A percentile compares a stretch with the other conserved stretches of the same genome.
These are phyloP conservation scores for Cryphonectria radicalis DNA, from an alignment of 2,329 filamentous ascomycete genomes.

Conservation along the genomic window DNA sequence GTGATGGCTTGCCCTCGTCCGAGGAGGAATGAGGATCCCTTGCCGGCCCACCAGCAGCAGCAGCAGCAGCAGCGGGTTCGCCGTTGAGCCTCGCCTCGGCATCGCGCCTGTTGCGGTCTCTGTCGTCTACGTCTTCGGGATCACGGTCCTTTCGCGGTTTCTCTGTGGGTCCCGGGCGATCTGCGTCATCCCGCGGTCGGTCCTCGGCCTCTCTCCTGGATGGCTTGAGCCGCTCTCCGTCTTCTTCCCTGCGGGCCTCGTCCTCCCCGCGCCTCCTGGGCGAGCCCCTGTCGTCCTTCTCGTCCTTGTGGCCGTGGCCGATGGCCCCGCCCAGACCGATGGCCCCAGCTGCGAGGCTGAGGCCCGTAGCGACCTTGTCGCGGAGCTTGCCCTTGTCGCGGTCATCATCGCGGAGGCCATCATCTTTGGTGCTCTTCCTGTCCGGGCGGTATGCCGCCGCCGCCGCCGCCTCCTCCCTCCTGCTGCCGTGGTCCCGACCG, in stretches of 20 bases:
- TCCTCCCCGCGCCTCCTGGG: constrained; percentile 37
- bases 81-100: constrained; percentile 44
- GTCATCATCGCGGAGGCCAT: constrained; percentile 40
- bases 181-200: constrained; percentile 30
- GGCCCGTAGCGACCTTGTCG: constrained; percentile 53
- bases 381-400: constrained; percentile 48
- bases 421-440: constrained; percentile 34
- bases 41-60: constrained; percentile 7
- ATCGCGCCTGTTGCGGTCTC: constrained; percentile 43
- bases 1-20: constrained; percentile 43
- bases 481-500: constrained; percentile 20
- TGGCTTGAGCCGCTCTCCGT: constrained; percentile 30
- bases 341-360: constrained; percentile 54
- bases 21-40: constrained; percentile 49
- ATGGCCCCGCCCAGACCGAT: constrained; percentile 47
- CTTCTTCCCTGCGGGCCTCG: constrained; percentile 30
- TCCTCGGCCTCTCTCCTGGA: constrained; percentile 32
- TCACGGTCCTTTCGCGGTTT: constrained; percentile 30
- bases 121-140: constrained; percentile 30
- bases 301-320: constrained; percentile 47
- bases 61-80: constrained; percentile 36
- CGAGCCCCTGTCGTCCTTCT: constrained; percentile 39
- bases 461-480: constrained; percentile 26
- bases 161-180: constrained; percentile 20
- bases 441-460: constrained; percentile 29